phyloP scores from a whole-genome alignment of 192 early-diverging fungal species.

The Chytriomyces sp. region DNA sequence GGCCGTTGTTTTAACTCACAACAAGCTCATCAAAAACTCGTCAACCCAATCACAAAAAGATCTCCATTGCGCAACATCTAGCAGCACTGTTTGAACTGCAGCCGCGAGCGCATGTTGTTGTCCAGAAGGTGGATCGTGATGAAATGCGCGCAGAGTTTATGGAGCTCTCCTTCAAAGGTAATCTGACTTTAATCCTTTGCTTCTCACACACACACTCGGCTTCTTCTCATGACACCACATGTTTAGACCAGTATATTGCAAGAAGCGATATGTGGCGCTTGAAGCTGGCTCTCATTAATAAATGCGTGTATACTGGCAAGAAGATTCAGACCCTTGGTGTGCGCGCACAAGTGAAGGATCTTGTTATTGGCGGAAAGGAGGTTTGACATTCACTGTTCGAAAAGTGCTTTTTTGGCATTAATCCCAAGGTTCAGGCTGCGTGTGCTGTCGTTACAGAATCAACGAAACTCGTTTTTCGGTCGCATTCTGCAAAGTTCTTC shows the following conservation, averaged over 20 bases:
- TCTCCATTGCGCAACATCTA: conserved; percentile 72
- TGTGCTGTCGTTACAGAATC: conserved; percentile 80
- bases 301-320: conserved; percentile 78
- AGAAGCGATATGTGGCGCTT: conserved; percentile 94
- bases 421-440: conserved; percentile 53
- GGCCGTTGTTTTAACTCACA: no score
- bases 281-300: conserved; percentile 68
- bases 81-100: conserved; percentile 68
- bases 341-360: conserved; percentile 76
- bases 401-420: background rate
- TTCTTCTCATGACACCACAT: background rate
- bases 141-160: conserved; percentile 77
- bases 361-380: conserved; percentile 73
- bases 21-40: no score
- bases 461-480: conserved; percentile 88
- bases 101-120: conserved; percentile 64
- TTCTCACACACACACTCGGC: background rate
- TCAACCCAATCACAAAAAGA: conserved; percentile 40
- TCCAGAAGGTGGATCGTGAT: conserved; percentile 70
- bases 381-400: background rate
- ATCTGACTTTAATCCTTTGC: background rate
- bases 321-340: conserved; percentile 76
- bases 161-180: conserved; percentile 78
- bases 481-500: conserved; percentile 92
- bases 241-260: conserved; percentile 78